Conservation (phyloP, 441 rosid genomes). For the Pelargonium australe region DNA sequence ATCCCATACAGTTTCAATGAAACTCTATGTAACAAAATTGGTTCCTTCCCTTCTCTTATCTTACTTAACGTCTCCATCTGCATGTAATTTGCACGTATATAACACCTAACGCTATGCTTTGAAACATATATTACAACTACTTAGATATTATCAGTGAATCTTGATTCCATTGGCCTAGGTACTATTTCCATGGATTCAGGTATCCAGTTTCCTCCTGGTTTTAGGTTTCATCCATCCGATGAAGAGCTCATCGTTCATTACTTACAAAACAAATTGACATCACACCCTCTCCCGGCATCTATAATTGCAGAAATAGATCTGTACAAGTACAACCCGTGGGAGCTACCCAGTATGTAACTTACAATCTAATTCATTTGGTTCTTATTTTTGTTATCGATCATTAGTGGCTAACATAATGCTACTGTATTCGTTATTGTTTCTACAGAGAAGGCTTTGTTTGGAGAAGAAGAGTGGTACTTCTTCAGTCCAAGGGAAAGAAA, state of each 20-base stretch:
- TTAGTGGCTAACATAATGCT: not conserved
- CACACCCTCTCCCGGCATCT: slow-evolving; percentile 37
- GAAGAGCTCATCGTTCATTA: slow-evolving; percentile 51
- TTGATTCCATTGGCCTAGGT: slow-evolving; percentile 12
- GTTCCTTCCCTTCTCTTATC: slow-evolving; percentile 20
- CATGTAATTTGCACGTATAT: slow-evolving; percentile 23
- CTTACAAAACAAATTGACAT: slow-evolving; percentile 39
- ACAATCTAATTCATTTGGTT: not conserved
- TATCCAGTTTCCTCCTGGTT: slow-evolving; percentile 48
- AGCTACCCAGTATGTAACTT: slow-evolving; percentile 38
- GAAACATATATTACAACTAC: slow-evolving; percentile 1
- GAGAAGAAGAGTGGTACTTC: slow-evolving; percentile 53
- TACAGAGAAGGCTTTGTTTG: slow-evolving; percentile 46
- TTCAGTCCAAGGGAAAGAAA: slow-evolving; percentile 54
- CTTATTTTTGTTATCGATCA: not conserved
- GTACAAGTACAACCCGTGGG: slow-evolving; percentile 48
- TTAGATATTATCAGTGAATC: slow-evolving; percentile 15
- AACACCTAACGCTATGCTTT: slow-evolving; percentile 6
- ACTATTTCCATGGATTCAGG: slow-evolving; percentile 17
- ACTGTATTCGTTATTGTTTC: not conserved
- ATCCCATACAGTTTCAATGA: slow-evolving; percentile 4
- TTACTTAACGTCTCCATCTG: slow-evolving; percentile 19
- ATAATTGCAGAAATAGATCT: slow-evolving; percentile 44
- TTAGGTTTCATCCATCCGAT: slow-evolving; percentile 58
- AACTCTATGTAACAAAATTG: slow-evolving; percentile 11